Evolutionary conservation across 768 basidiomycete genomes (phyloP).

Genomic region (Calocera cornea): DNA sequence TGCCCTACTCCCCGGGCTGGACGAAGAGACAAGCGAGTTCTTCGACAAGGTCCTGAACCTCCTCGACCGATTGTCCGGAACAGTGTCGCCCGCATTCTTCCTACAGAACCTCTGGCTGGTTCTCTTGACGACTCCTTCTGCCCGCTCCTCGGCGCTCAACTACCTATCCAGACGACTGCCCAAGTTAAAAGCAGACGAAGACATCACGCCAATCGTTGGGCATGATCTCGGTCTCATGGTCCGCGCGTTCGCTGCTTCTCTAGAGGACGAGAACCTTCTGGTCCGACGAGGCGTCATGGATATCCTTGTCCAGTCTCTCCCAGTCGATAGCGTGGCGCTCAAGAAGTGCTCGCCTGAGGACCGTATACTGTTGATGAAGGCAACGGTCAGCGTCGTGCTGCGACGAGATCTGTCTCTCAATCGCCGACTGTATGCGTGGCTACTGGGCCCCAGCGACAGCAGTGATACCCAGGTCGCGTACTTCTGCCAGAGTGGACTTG

Average conservation of each 20-base stretch:
- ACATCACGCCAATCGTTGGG: slow-evolving; percentile 60
- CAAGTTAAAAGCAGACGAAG: slow-evolving; percentile 52
- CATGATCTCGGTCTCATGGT: slow-evolving; percentile 88
- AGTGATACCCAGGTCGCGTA: slow-evolving; percentile 61
- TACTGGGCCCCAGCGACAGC: slow-evolving; percentile 71
- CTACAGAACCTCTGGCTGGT: slow-evolving; percentile 91
- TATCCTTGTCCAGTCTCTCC: slow-evolving; percentile 62
- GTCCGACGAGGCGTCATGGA: slow-evolving; percentile 80
- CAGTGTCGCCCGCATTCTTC: slow-evolving; percentile 80
- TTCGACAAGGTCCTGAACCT: slow-evolving; percentile 53
- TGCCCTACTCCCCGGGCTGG: slow-evolving; percentile 83
- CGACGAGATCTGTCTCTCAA: slow-evolving; percentile 86
- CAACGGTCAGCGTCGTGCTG: slow-evolving; percentile 77
- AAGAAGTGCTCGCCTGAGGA: slow-evolving; percentile 52
- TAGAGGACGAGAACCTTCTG: slow-evolving; percentile 89
- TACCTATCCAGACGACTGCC: slow-evolving; percentile 75
- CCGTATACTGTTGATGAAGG: slow-evolving; percentile 67
- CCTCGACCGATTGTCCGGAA: slow-evolving; percentile 67
- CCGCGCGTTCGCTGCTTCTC: slow-evolving; percentile 73
- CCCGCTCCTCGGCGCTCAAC: slow-evolving; percentile 75
- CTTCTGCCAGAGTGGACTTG: slow-evolving; percentile 55
- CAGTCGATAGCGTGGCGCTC: slow-evolving; percentile 56
- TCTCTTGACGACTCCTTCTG: slow-evolving; percentile 76
- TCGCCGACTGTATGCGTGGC: slow-evolving; percentile 83
- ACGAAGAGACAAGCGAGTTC: slow-evolving; percentile 95